phyloP scores from a whole-genome alignment of 371 early-diverging fungal species.

The Batkoa obscura region DNA sequence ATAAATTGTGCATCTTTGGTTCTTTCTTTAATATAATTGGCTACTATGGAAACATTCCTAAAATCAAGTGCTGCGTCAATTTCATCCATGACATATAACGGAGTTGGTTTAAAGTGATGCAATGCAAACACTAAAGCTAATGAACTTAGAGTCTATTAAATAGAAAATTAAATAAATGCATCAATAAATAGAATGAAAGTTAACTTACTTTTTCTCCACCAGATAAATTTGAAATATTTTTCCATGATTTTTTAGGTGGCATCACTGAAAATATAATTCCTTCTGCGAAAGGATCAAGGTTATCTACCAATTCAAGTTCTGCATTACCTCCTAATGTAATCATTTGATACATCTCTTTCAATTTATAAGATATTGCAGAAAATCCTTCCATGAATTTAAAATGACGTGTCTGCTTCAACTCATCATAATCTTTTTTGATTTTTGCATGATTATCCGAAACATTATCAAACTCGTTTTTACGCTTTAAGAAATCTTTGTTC shows the following conservation, averaged over 20 bases:
- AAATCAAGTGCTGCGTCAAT: slow-evolving; percentile 99
- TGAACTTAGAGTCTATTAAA: slow-evolving; percentile 77
- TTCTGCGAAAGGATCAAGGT: slow-evolving; percentile 98
- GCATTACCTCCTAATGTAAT: slow-evolving; percentile 99
- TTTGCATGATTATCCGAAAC: slow-evolving; percentile 50
- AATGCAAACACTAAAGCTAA: slow-evolving; percentile 98
- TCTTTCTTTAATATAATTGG: slow-evolving; percentile 96
- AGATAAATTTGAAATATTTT: slow-evolving; percentile 95
- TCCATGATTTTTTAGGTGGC: slow-evolving; percentile 99
- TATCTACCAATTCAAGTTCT: slow-evolving; percentile 98
- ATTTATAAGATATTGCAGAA: slow-evolving; percentile 72
- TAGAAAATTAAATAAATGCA: too few relatives aligned
- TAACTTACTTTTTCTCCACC: slow-evolving; percentile 98
- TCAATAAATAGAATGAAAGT: too few relatives aligned
- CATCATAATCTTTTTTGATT: slow-evolving; percentile 51
- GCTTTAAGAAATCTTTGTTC: slow-evolving; percentile 44
- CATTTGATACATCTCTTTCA: slow-evolving; percentile 99
- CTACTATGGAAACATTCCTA: slow-evolving; percentile 98
- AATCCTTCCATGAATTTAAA: slow-evolving; percentile 97
- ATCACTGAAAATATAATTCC: slow-evolving; percentile 98
- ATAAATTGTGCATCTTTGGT: slow-evolving; percentile 98
- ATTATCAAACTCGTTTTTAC: slow-evolving; percentile 54
- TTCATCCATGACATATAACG: slow-evolving; percentile 99
- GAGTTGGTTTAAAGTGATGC: slow-evolving; percentile 98
- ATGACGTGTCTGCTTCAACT: slow-evolving; percentile 57